A percentile compares a stretch with the other conserved stretches of the same genome.
Conservation (phyloP, 2,329 filamentous ascomycete species). For the Talaromyces verruculosus region DNA sequence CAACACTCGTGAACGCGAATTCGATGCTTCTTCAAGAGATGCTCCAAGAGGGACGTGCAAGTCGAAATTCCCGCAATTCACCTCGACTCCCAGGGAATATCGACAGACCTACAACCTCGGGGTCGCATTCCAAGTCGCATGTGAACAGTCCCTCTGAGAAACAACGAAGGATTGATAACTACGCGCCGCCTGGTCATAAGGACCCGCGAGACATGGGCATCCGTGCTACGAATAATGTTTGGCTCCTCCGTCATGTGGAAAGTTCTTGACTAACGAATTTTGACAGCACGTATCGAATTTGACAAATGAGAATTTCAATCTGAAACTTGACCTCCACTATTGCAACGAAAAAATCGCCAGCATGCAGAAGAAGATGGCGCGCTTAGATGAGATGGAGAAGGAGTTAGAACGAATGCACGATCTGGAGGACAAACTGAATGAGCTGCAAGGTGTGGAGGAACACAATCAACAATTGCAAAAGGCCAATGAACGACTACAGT, state of each 20-base stretch:
- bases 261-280: conserved; percentile 18
- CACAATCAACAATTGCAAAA: conserved; percentile 39
- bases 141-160: conserved; percentile 39
- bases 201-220: conserved; percentile 44
- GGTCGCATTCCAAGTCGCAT: conserved; percentile 28
- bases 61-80: conserved; percentile 34
- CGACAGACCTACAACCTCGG: conserved; percentile 22
- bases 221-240: conserved; percentile 45
- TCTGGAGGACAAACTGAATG: conserved; percentile 38
- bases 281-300: conserved; percentile 45
- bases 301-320: conserved; percentile 46
- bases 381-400: conserved; percentile 40
- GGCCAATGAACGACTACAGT: conserved; percentile 39
- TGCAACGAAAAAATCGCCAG: conserved; percentile 38
- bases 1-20: conserved; percentile 40
- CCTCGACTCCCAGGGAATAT: conserved; percentile 28
- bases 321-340: conserved; percentile 46
- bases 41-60: conserved; percentile 44
- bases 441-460: conserved; percentile 38
- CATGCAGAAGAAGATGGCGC: conserved; percentile 40
- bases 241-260: conserved; percentile 17
- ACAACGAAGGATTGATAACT: conserved; percentile 33
- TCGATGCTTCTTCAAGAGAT: conserved; percentile 43
- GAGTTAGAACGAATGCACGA: conserved; percentile 33
- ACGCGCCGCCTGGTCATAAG: conserved; percentile 33